These are phyloP conservation scores for Neurospora discreta DNA, from an alignment of 495 filamentous ascomycete species.

Conservation along the genomic window DNA sequence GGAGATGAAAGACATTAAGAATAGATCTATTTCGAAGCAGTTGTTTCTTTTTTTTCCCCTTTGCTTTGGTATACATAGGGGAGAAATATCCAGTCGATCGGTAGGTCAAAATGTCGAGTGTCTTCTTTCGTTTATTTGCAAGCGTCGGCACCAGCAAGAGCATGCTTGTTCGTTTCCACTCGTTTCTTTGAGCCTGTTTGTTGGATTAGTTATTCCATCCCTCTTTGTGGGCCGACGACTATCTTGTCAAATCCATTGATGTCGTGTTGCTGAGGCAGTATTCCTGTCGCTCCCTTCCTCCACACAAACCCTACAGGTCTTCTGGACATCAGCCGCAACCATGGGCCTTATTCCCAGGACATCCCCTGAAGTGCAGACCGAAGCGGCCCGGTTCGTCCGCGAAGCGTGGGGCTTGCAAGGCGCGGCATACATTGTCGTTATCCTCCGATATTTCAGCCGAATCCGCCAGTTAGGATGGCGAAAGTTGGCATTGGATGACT, in stretches of 20 bases:
- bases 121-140: not conserved
- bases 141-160: not conserved
- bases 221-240: not conserved
- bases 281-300: not conserved
- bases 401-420: slow-evolving; percentile 24
- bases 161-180: not conserved
- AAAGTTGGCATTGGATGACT: slow-evolving; percentile 34
- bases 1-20: not conserved
- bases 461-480: slow-evolving; percentile 15
- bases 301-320: not conserved
- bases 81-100: not conserved
- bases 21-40: not conserved
- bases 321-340: not conserved
- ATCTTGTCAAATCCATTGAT: not conserved
- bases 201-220: not conserved
- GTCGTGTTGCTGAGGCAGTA: not conserved
- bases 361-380: not conserved
- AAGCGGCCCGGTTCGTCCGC: slow-evolving; percentile 11
- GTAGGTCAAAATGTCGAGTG: not conserved
- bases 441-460: slow-evolving; percentile 18
- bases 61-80: not conserved
- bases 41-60: not conserved
- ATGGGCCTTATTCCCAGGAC: not conserved
- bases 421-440: slow-evolving; percentile 16
- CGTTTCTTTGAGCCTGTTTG: not conserved